These are phyloP conservation scores for Tubosaeta sp. DNA, from an alignment of 768 basidiomycete genomes.

Conservation along the genomic window DNA sequence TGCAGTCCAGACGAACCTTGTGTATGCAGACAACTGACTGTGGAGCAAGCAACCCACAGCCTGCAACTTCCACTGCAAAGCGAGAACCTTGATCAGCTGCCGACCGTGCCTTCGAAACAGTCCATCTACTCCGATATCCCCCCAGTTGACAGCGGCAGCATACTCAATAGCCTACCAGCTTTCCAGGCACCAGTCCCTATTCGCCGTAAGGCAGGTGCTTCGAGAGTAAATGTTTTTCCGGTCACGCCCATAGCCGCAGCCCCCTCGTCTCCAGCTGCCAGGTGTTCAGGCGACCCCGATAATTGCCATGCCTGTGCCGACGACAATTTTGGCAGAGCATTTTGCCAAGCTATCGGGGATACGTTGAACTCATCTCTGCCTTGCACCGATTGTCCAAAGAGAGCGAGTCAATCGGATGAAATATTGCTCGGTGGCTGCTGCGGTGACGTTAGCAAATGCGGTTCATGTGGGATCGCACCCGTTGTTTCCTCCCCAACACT, in stretches of 20 bases:
- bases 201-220: slow-evolving; percentile 46
- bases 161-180: slow-evolving; percentile 71
- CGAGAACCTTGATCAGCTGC: slow-evolving; percentile 9
- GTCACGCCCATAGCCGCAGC: slow-evolving; percentile 35
- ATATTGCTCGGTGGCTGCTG: slow-evolving; percentile 35
- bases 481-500: slow-evolving; percentile 21
- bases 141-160: slow-evolving; percentile 42
- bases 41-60: slow-evolving; percentile 38
- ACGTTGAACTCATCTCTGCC: slow-evolving; percentile 49
- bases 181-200: slow-evolving; percentile 83
- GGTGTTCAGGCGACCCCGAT: slow-evolving; percentile 81
- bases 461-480: slow-evolving; percentile 32
- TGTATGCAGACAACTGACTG: slow-evolving; percentile 67
- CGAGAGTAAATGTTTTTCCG: slow-evolving; percentile 51
- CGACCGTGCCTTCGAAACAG: slow-evolving; percentile 21
- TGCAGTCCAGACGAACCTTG: slow-evolving; percentile 69
- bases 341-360: slow-evolving; percentile 72
- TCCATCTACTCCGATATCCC: slow-evolving; percentile 26
- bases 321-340: slow-evolving; percentile 84
- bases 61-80: slow-evolving; percentile 11
- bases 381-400: slow-evolving; percentile 55
- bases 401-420: slow-evolving; percentile 22
- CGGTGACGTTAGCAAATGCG: slow-evolving; percentile 30
- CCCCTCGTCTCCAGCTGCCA: slow-evolving; percentile 27
- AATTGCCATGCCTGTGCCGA: slow-evolving; percentile 85